Evolutionary conservation across 805 yeast species (phyloP), one percentile per base, ranked within the genome.

Genomic region (Debaryomyces tyrocola): DNA sequence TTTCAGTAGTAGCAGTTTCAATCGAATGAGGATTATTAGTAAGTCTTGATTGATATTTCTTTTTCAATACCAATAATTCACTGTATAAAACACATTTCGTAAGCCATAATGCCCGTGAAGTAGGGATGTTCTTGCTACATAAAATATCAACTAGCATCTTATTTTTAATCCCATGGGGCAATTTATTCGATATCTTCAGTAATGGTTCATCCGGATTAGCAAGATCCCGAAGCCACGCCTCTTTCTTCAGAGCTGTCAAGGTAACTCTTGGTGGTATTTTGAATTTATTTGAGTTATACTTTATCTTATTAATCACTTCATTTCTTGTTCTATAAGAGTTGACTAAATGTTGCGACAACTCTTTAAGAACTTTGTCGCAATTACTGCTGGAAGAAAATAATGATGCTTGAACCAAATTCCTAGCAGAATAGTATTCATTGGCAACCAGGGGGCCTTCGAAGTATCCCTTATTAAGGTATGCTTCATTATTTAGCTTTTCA

Each of bases 211-310:
- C 66, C 0, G 85, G 78, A 43, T 86, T 76, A 3, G 94, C 88
- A 43, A 92, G 73, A 57, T 90, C 96, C 43, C 77, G 78, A 40
- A 92, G 70, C 99, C 99, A 92, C 2, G 83, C 72, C 50, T 89
- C 96, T 48, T 85, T 78, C 60, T 88, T 87, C 58, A 84, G 85
- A 49, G 91, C 96, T 0, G 97, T 91, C 27, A 92, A 65, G 0
- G 97, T 92, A 21, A 92, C 96, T 51, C 97, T 73, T 10, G 96
- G 91, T 0, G 96, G 96, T 5, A 92, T 87, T 51, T 80, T 84
- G 67, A 83, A 88, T 5, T 57, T 62, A 42, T 69, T 66, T 20
- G 71, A 59, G n/a, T 57, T 63, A 43, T 41, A 54, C 37, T 56
- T 54, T 47, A 73, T 67, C 49, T 70, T 70, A 48, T 73, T 73